A percentile compares a stretch with the other conserved stretches of the same genome.
Conservation (phyloP, 192 early-diverging fungal species). For the Backusella liffmaniae region DNA sequence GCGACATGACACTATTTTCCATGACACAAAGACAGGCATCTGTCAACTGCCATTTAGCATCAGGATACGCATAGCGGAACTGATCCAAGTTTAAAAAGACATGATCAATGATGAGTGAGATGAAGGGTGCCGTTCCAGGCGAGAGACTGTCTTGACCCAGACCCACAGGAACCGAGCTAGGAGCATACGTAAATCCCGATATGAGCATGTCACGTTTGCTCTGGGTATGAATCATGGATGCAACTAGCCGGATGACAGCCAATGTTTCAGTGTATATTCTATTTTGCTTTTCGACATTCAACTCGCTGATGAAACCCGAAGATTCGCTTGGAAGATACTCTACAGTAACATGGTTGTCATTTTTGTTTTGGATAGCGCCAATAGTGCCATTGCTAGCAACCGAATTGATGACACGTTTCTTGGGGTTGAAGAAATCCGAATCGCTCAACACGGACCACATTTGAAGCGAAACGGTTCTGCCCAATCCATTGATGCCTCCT, state of each 20-base stretch:
- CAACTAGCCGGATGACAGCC: slow-evolving; percentile 77
- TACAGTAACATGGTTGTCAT: background rate
- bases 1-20: slow-evolving; percentile 74
- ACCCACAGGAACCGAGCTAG: slow-evolving; percentile 52
- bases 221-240: slow-evolving; percentile 63
- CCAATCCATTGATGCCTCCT: slow-evolving; percentile 36
- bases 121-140: slow-evolving; percentile 77
- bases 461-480: slow-evolving; percentile 62
- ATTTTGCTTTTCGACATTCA: slow-evolving; percentile 64
- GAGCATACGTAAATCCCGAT: slow-evolving; percentile 35
- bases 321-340: slow-evolving; percentile 38
- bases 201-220: slow-evolving; percentile 27
- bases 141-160: slow-evolving; percentile 68
- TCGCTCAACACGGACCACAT: slow-evolving; percentile 85
- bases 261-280: slow-evolving; percentile 82
- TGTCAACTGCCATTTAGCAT: slow-evolving; percentile 79
- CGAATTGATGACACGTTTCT: slow-evolving; percentile 34
- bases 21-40: slow-evolving; percentile 71
- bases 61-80: slow-evolving; percentile 61
- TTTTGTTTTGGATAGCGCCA: background rate
- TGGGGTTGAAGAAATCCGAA: slow-evolving; percentile 52
- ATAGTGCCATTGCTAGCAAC: slow-evolving; percentile 16
- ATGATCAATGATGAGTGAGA: slow-evolving; percentile 81
- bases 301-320: slow-evolving; percentile 79
- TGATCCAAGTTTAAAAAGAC: slow-evolving; percentile 78